A percentile compares a stretch with the other conserved stretches of the same genome.
phyloP scores from a whole-genome alignment of 257 asterid genomes.

The Verbena officinalis region DNA sequence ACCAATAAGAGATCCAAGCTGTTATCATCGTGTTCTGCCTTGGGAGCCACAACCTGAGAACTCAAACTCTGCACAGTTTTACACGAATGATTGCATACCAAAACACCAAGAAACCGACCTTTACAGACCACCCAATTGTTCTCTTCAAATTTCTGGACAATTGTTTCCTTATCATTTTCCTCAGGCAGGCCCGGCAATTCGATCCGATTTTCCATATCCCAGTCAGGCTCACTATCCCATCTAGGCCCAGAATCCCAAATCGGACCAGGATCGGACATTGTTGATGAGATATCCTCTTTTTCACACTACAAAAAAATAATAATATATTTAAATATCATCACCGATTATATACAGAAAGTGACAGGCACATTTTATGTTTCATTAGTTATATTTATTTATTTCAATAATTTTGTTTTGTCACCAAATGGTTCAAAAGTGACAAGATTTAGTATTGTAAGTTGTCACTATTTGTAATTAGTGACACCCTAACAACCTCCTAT shows the following conservation, averaged over 20 bases:
- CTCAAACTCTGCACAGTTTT: constrained; percentile 76
- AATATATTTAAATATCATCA: too few species aligned
- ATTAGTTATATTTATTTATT: too few species aligned
- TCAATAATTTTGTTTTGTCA: too few species aligned
- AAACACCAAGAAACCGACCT: constrained; percentile 61
- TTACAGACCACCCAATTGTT: constrained; percentile 64
- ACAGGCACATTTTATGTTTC: too few species aligned
- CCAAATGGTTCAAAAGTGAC: too few species aligned
- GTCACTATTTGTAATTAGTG: too few species aligned
- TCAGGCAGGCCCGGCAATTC: constrained; percentile 58
- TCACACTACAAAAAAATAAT: too few species aligned
- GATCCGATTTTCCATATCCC: constrained; percentile 53
- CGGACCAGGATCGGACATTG: constrained; percentile 83
- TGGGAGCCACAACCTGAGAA: constrained; percentile 73
- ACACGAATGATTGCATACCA: constrained; percentile 77
- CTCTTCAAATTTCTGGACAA: constrained; percentile 44
- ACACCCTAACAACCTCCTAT: too few species aligned
- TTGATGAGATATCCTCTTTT: constrained; percentile 80
- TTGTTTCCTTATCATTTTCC: constrained; percentile 39
- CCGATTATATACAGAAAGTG: too few species aligned
- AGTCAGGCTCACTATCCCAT: constrained; percentile 65
- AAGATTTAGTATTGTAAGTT: too few species aligned
- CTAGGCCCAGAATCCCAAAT: constrained; percentile 84
- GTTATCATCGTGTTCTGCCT: constrained; percentile 68
- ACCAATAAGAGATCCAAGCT: constrained; percentile 68